phyloP scores from a whole-genome alignment of 1,139 yeast genomes.

The Blastobotrys ciferrii region DNA sequence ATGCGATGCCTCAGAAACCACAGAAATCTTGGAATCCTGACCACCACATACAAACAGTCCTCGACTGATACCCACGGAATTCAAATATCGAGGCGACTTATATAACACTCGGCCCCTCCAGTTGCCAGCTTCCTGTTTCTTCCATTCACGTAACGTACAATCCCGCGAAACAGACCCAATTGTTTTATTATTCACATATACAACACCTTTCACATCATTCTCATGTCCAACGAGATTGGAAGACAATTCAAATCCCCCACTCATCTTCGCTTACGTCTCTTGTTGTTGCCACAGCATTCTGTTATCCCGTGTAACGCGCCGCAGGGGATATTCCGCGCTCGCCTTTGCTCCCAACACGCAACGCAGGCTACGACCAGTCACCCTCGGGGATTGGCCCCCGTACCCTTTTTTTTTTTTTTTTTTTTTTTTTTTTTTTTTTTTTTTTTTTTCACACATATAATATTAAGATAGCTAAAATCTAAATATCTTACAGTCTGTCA shows the following conservation, averaged over 20 bases:
- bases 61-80: slow-evolving; percentile 50
- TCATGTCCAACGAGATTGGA: slow-evolving; percentile 59
- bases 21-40: slow-evolving; percentile 62
- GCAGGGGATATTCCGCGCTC: no score
- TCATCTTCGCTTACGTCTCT: no score
- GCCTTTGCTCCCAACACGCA: no score
- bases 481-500: no score
- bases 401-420: no score
- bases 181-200: slow-evolving; percentile 42
- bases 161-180: slow-evolving; percentile 80
- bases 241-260: slow-evolving; percentile 3
- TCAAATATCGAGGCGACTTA: slow-evolving; percentile 61
- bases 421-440: no score
- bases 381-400: no score
- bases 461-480: no score
- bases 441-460: no score
- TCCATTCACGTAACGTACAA: slow-evolving; percentile 71
- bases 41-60: slow-evolving; percentile 55
- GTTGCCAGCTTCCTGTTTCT: slow-evolving; percentile 28
- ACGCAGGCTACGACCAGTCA: no score
- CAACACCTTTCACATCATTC: slow-evolving; percentile 70
- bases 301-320: no score
- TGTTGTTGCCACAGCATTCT: no score
- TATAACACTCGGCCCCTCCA: slow-evolving; percentile 49
- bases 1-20: slow-evolving; percentile 25